phyloP scores from a whole-genome alignment of 164 flowering plant species.

The Hamamelis virginiana region DNA sequence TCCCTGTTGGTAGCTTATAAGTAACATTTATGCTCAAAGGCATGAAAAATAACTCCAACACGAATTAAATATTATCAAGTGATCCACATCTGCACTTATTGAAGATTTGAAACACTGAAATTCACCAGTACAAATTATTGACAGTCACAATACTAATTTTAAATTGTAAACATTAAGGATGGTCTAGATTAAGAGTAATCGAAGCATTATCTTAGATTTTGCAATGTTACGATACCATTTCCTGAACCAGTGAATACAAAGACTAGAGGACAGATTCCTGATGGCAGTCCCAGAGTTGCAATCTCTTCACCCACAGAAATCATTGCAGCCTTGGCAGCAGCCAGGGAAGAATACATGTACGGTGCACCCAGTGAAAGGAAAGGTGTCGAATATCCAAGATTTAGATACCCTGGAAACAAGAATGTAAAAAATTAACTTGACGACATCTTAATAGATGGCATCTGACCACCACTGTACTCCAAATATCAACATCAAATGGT shows the following conservation, averaged over 20 bases:
- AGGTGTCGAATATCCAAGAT: slow-evolving; percentile 95
- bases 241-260: slow-evolving; percentile 94
- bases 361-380: slow-evolving; percentile 92
- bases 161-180: too few species aligned
- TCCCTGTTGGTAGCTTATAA: not conserved
- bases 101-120: too few species aligned
- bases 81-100: too few species aligned
- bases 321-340: slow-evolving; percentile 97
- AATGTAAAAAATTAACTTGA: not conserved
- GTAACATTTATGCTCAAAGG: not conserved
- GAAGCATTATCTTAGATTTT: not conserved
- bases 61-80: too few species aligned
- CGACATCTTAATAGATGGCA: not conserved
- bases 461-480: not conserved
- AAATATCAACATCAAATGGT: not conserved
- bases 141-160: too few species aligned
- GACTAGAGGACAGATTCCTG: slow-evolving; percentile 85
- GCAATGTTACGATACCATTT: slow-evolving; percentile 59
- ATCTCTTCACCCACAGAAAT: slow-evolving; percentile 97
- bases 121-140: too few species aligned
- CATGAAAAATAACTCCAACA: not conserved
- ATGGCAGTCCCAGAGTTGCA: slow-evolving; percentile 78
- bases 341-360: slow-evolving; percentile 92
- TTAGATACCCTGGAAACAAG: slow-evolving; percentile 71
- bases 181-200: not conserved